A percentile compares a stretch with the other conserved stretches of the same genome.
phyloP scores from a whole-genome alignment of 2,329 filamentous ascomycete species.

The Sclerotinia spermophila region DNA sequence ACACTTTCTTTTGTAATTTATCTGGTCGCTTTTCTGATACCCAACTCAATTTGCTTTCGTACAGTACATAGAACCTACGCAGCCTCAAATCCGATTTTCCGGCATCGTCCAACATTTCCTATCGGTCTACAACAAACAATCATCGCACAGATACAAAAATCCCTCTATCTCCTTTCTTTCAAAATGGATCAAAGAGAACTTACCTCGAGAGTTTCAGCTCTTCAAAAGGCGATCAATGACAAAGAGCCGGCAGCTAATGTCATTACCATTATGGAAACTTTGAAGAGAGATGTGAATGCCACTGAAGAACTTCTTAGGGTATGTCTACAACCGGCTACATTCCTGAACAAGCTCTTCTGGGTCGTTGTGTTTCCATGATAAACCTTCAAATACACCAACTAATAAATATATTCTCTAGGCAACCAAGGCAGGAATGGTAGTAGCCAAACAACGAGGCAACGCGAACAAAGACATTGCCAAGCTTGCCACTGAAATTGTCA shows the following conservation, averaged over 20 bases:
- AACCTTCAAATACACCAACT: background rate
- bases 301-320: slow-evolving; percentile 87
- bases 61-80: slow-evolving; percentile 1
- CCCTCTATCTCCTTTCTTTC: slow-evolving; percentile 14
- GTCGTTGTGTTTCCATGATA: slow-evolving; percentile 5
- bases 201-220: slow-evolving; percentile 44
- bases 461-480: slow-evolving; percentile 76
- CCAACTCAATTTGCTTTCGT: background rate
- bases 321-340: slow-evolving; percentile 39
- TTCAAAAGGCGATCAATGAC: slow-evolving; percentile 72
- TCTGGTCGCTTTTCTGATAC: background rate
- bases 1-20: background rate
- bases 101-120: background rate
- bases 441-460: slow-evolving; percentile 77
- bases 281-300: slow-evolving; percentile 76
- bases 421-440: slow-evolving; percentile 86
- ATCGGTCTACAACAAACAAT: background rate
- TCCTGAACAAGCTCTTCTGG: slow-evolving; percentile 19
- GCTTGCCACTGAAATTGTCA: slow-evolving; percentile 76
- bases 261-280: slow-evolving; percentile 68
- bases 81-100: background rate
- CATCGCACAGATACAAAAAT: slow-evolving; percentile 12
- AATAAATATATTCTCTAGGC: slow-evolving; percentile 45
- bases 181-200: slow-evolving; percentile 36
- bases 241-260: slow-evolving; percentile 72